A percentile compares a stretch with the other conserved stretches of the same genome.
Conservation (phyloP, 2,329 filamentous ascomycete genomes). For the Colletotrichum sp. region DNA sequence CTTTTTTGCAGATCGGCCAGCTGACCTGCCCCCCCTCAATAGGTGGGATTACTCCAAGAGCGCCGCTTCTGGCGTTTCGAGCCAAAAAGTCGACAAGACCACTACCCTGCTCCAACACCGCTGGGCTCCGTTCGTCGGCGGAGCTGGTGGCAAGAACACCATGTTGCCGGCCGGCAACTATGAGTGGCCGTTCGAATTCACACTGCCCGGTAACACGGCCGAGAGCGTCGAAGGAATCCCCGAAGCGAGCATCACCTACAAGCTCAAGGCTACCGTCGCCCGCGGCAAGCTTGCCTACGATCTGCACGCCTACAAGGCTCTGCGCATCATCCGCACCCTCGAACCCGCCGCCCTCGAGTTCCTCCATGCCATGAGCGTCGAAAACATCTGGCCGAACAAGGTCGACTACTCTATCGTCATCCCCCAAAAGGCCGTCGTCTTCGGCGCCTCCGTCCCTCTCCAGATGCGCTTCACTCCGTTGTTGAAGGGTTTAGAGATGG, state of each 20-base stretch:
- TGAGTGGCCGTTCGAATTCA: conserved; percentile 80
- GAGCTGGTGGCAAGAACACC: conserved; percentile 58
- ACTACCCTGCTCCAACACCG: conserved; percentile 69
- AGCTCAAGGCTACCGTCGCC: conserved; percentile 87
- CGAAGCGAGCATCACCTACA: conserved; percentile 88
- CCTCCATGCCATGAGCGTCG: conserved; percentile 89
- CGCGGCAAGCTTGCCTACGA: conserved; percentile 90
- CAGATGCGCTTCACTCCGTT: conserved; percentile 89
- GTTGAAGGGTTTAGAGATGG: conserved; percentile 85
- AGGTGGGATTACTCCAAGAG: conserved; percentile 59
- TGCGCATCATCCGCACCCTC: conserved; percentile 79
- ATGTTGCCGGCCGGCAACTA: conserved; percentile 77
- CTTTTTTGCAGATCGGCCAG: not conserved
- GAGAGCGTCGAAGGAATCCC: conserved; percentile 92
- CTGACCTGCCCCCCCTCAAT: conserved; percentile 2
- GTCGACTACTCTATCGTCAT: conserved; percentile 94
- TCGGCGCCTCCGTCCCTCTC: conserved; percentile 84
- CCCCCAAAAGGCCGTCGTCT: conserved; percentile 92
- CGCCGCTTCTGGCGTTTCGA: conserved; percentile 63
- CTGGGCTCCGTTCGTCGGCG: conserved; percentile 71
- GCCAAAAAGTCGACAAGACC: conserved; percentile 64
- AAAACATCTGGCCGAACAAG: conserved; percentile 98
- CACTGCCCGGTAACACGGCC: conserved; percentile 73
- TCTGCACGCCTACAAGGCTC: conserved; percentile 77
- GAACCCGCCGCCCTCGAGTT: conserved; percentile 79